These are phyloP conservation scores for Yamadazyma aaseri DNA, from an alignment of 1,139 yeast genomes.

Conservation along the genomic window DNA sequence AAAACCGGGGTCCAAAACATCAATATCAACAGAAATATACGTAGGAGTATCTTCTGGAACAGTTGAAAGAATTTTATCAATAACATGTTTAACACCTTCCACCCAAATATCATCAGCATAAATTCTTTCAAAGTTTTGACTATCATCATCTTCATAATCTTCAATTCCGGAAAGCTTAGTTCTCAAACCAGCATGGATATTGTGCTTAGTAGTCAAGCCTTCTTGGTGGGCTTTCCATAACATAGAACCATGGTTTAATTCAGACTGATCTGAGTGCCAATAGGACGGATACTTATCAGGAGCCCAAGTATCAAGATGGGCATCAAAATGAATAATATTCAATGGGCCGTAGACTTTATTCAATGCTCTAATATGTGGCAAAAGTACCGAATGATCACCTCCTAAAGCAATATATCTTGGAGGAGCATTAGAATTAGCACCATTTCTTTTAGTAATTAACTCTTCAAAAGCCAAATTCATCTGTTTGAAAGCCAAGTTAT, in stretches of 20 bases:
- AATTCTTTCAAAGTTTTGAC: constrained; percentile 62
- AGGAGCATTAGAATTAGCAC: constrained; percentile 27
- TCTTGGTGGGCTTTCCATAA: constrained; percentile 74
- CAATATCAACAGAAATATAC: constrained; percentile 66
- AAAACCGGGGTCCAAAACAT: constrained; percentile 77
- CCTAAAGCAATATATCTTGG: constrained; percentile 71
- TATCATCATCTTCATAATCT: constrained; percentile 65
- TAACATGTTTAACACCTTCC: constrained; percentile 55
- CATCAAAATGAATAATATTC: constrained; percentile 73
- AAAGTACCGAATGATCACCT: constrained; percentile 73
- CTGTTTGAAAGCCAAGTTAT: constrained; percentile 62
- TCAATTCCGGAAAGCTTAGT: constrained; percentile 63
- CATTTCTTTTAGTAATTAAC: constrained; percentile 36
- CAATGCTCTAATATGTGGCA: constrained; percentile 69
- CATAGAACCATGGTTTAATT: constrained; percentile 79
- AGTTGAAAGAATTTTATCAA: constrained; percentile 46
- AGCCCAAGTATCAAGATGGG: constrained; percentile 78
- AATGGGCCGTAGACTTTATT: constrained; percentile 59
- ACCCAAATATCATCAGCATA: constrained; percentile 71
- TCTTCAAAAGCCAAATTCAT: constrained; percentile 70
- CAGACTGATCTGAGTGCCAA: constrained; percentile 66
- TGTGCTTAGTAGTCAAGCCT: constrained; percentile 55
- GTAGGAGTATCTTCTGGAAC: constrained; percentile 62
- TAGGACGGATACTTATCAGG: constrained; percentile 65
- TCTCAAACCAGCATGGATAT: constrained; percentile 72